phyloP scores from a whole-genome alignment of 176 grass and related monocot species.

The Pontederia crassipes region DNA sequence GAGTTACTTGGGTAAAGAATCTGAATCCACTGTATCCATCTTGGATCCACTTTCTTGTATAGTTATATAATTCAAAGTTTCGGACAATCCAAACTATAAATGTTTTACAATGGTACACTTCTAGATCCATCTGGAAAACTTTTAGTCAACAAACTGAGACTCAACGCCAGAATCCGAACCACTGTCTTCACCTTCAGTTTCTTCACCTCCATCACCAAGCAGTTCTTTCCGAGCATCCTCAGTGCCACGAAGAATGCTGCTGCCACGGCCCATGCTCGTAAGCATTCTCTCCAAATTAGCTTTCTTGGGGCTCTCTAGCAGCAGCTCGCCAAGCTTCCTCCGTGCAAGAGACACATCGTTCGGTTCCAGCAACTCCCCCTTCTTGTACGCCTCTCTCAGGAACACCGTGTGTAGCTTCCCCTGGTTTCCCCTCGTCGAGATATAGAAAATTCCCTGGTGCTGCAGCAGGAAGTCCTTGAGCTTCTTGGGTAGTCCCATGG shows the following conservation, averaged over 20 bases:
- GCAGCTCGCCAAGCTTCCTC: slow-evolving; percentile 49
- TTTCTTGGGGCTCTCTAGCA: slow-evolving; percentile 50
- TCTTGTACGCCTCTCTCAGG: slow-evolving; percentile 65
- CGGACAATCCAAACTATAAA: too few relatives aligned
- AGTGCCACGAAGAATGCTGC: slow-evolving; percentile 25
- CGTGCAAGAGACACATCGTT: slow-evolving; percentile 53
- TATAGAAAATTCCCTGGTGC: slow-evolving; percentile 85
- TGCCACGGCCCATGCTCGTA: slow-evolving; percentile 62
- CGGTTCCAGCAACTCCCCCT: slow-evolving; percentile 49
- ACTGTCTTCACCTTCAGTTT: slow-evolving; percentile 25
- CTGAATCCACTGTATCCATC: too few relatives aligned
- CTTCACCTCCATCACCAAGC: slow-evolving; percentile 14
- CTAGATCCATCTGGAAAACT: background rate
- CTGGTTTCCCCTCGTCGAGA: slow-evolving; percentile 73
- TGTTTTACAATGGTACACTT: too few relatives aligned
- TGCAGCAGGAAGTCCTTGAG: slow-evolving; percentile 79
- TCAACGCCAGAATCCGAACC: slow-evolving; percentile 79
- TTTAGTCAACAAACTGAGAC: slow-evolving; percentile 71
- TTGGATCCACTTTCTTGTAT: too few relatives aligned
- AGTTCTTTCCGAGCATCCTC: slow-evolving; percentile 14
- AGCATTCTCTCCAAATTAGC: slow-evolving; percentile 83
- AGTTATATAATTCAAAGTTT: too few relatives aligned
- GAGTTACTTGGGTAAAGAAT: too few relatives aligned
- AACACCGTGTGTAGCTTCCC: slow-evolving; percentile 81
- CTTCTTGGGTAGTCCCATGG: slow-evolving; percentile 71